Percentiles rank a stretch among this genome's conserved stretches.
Conservation (phyloP, 2,329 filamentous ascomycete genomes). For the Nemania bipapillata region DNA sequence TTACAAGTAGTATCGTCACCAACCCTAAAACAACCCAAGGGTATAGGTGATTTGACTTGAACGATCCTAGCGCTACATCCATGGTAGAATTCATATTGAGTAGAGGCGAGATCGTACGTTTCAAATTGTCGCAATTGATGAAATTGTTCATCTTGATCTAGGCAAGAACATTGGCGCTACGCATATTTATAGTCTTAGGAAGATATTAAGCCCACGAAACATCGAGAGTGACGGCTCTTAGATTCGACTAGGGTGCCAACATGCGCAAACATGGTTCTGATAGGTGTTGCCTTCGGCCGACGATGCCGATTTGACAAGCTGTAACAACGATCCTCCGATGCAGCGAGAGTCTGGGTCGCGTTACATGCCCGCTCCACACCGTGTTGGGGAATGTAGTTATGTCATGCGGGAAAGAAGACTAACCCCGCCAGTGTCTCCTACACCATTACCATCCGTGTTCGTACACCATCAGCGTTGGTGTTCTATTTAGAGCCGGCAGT, state of each 20-base stretch:
- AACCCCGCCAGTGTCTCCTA: constrained; percentile 1
- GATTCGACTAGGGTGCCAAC: neutral
- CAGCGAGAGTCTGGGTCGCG: neutral
- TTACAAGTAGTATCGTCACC: constrained; percentile 31
- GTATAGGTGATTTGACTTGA: constrained; percentile 22
- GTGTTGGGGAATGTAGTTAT: neutral
- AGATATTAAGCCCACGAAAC: too few species aligned
- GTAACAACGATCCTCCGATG: neutral
- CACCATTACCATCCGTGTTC: too few species aligned
- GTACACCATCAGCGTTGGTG: neutral
- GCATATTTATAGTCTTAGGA: neutral
- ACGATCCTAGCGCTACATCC: constrained; percentile 13
- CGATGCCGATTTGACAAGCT: constrained; percentile 1
- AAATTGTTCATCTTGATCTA: neutral
- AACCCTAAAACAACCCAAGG: constrained; percentile 25
- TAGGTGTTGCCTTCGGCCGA: constrained; percentile 21
- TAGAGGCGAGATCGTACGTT: neutral
- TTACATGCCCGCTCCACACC: neutral
- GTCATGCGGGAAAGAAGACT: neutral
- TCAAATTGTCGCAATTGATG: neutral
- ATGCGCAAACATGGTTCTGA: neutral
- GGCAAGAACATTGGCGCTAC: neutral
- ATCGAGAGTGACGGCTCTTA: too few species aligned
- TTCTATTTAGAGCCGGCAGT: constrained; percentile 17
- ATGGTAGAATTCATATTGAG: neutral